Base-by-base conservation (phyloP, 148 eudicot genomes). In the Cornus florida region DNA sequence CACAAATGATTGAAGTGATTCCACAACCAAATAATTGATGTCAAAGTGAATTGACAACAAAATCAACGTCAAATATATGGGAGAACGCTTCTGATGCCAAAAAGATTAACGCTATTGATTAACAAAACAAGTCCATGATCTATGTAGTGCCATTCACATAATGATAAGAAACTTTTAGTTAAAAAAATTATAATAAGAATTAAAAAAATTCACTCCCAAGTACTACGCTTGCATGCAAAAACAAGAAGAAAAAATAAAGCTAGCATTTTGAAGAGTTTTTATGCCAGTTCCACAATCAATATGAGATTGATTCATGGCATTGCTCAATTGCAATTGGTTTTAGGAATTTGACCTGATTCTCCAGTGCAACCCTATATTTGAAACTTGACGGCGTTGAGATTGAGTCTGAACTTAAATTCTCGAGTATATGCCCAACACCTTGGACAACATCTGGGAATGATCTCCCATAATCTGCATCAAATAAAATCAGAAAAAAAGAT, bases 381-480 rank as follows among this genome's bases (percentile, higher is more conserved):
- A 90, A 95, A 81, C 84, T 90, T 77, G 94, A 88, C 59, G 97
- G 91, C 71, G 87, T 76, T 77, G 88, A 82, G 66, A 87, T 86
- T 79, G 83, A 89, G 70, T 86, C 90, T 33, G 94, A 83, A 73
- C 85, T 77, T 20, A 88, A 69, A 88, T 89, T 92, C 85, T 95
- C 99, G 69, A 92, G 79, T 62, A 86, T 85, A 76, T 86, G 90
- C 82, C 85, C 90, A 68, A 95, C 90, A 48, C 95, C 90, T 85
- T 84, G 89, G 79, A 95, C 83, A 70, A 95, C 88, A 84, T 93
- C 97, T 70, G 90, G 78, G 79, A 89, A 95, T 78, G 99, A 95
- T 80, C 82, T 89, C 53, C 99, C 95, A 86, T 92, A 95, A 84
- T 90, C 99, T 93, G 92, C 83, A 80, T 28, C 76, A 81, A 65